Evolutionary conservation across 305 asterid genomes (phyloP), one percentile per base, ranked within the genome.

Genomic region (Rubia peregrina): DNA sequence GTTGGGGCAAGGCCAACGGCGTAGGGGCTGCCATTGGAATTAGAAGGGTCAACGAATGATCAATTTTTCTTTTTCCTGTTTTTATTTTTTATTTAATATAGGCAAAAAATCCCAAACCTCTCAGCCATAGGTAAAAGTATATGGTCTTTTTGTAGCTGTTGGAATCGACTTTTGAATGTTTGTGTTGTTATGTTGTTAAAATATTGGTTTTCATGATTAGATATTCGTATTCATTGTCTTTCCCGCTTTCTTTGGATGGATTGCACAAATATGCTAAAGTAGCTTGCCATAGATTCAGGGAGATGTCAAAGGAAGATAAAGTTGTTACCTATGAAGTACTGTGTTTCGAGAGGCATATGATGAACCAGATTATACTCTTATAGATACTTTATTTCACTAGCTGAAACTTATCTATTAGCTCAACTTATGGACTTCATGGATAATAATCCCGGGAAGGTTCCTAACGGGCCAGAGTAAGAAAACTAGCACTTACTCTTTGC

Each of bases 381-480:
- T 91, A 62, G 99, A 94, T 80, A 94, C 99, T 67, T 93, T 91
- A 62, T 94, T 94, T 88, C 95, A 66, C 91, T 94, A 59, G 98
- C 96, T 57, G 99, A 90, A 85, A 93, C 97, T 62, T 94, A 94
- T 78, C 83, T 94, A 67, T 91, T 94, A 81, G 98, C 98, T 42
- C 99, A 94, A 81, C 96, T 94, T 71, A 97, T 94, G 80, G 96
- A 89, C 84, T 89, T 84, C 81, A 91, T 85, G 85, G 99, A 94
- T 82, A 87, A 85, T 49, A 88, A 91, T 85, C 93, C 89, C 5
- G 96, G 88, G 75, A 88, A 86, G 84, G 75, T 94, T 80, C 84
- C 89, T 14, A 55, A 59, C 48, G 77, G 71, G 36, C 80, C 86
- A 72, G 96, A 89, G 98, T 91, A 94, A 89, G 98, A 73, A n/a